phyloP scores from a whole-genome alignment of 805 yeast species.

The Cyberlindnera xishuangbannaensis region DNA sequence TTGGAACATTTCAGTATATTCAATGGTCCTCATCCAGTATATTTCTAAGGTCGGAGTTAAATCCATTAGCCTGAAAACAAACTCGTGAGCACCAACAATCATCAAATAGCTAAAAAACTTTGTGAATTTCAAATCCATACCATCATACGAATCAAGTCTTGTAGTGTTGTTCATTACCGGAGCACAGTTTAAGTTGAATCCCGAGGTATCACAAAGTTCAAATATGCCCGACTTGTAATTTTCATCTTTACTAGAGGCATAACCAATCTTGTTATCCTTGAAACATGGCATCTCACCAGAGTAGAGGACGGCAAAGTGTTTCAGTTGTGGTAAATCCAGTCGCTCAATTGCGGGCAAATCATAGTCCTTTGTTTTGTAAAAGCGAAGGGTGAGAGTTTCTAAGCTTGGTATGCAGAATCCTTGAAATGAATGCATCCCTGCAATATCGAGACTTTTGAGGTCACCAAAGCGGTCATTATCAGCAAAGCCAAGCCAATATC shows the following conservation, averaged over 20 bases:
- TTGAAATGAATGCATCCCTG: neutral
- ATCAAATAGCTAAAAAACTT: neutral
- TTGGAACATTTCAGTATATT: neutral
- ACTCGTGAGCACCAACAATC: slow-evolving; percentile 1
- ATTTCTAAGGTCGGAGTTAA: neutral
- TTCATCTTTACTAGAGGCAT: neutral
- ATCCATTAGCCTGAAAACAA: slow-evolving; percentile 1
- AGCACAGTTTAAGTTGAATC: neutral
- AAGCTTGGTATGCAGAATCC: neutral
- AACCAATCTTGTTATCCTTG: neutral
- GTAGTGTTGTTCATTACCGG: slow-evolving; percentile 1
- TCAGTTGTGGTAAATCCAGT: neutral
- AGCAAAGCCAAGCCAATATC: neutral
- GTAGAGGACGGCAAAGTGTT: neutral
- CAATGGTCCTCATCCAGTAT: neutral
- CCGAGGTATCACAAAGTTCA: neutral
- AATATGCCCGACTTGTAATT: neutral
- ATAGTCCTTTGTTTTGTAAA: neutral
- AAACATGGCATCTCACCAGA: neutral
- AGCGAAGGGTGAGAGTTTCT: neutral
- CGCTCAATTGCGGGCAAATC: neutral
- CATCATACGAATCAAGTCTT: neutral
- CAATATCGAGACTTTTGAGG: neutral
- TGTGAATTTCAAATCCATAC: slow-evolving; percentile 1
- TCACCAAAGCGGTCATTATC: neutral